Base-by-base conservation (phyloP, 371 early-diverging fungal species). In the Choanephora cucurbitarum region DNA sequence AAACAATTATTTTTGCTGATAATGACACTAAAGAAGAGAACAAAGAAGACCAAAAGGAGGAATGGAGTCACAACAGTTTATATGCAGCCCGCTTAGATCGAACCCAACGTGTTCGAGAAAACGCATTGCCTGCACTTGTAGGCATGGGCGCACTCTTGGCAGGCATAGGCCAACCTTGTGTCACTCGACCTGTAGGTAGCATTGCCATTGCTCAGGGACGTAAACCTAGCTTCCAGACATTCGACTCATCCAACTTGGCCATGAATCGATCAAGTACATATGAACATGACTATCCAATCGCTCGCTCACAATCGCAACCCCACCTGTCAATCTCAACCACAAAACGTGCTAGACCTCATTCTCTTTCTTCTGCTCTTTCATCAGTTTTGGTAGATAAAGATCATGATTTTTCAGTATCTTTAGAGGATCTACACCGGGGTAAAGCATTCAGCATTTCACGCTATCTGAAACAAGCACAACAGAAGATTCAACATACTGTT, bases 81-180 rank as follows among this genome's bases (percentile, higher is more conserved):
- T 28, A 28, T 28, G 28, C 28, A 28, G 34, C 7, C 13, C 23
- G 48, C 9, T 33, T 44, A 23, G 40, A 40, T 15, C 46, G 60
- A 37, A 58, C 72, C 1, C 74, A 79, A 50, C 80, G 80, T 66
- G 89, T 91, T 32, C 70, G 80, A 45, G 89, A 93, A 69, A 86
- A 92, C 69, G 72, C 82, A 7, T 65, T 81, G 11, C 92, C 95
- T 7, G 88, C 93, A 3, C 58, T 94, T 10, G 90, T 94, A 5
- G 95, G 95, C 2, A 90, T 95, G 63, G 88, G 91, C 17, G 87
- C 90, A 10, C 77, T 91, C 46, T 59, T 91, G 37, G 87, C 88
- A 0, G 89, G 87, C 19, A 80, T 88, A 32, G 93, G 83, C 0
- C 80, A 85, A 45, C 91, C 95, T 3, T 39, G 76, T 28, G 81